These are phyloP conservation scores for Cucurbita pepo DNA, from an alignment of 306 rosid genomes.

Conservation along the genomic window DNA sequence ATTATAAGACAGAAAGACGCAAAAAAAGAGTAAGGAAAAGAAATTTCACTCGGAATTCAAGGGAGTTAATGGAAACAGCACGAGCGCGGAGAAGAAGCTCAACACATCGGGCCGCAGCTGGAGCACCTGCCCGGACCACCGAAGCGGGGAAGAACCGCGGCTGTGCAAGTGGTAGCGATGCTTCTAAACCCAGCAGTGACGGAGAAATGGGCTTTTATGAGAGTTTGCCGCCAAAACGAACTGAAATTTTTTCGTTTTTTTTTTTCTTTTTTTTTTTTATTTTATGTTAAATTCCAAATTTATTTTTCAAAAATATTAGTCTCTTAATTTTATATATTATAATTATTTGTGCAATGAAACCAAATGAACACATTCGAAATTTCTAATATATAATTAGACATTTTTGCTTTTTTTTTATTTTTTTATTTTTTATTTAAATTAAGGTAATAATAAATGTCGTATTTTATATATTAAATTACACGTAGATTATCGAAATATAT, in stretches of 20 bases:
- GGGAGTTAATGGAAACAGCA: constrained; percentile 76
- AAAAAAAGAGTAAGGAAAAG: neutral
- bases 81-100: constrained; percentile 41
- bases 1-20: neutral
- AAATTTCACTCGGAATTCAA: constrained; percentile 60
- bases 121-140: constrained; percentile 59
- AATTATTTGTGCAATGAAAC: too few relatives aligned
- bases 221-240: neutral
- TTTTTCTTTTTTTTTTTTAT: too few relatives aligned
- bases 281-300: too few relatives aligned
- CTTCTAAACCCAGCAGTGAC: constrained; percentile 10
- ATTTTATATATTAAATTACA: too few relatives aligned
- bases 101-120: constrained; percentile 39
- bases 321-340: too few relatives aligned
- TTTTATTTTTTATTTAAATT: too few relatives aligned
- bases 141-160: constrained; percentile 56
- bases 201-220: neutral
- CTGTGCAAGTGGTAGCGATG: constrained; percentile 45
- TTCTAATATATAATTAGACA: neutral
- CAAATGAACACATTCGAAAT: neutral
- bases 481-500: too few relatives aligned
- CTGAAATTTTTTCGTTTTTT: neutral
- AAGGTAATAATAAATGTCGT: too few relatives aligned
- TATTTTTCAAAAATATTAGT: too few relatives aligned
- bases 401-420: too few relatives aligned